Evolutionary conservation across 805 yeast genomes (phyloP), one percentile per base, ranked within the genome.

Genomic region (Suhomyces sp.): DNA sequence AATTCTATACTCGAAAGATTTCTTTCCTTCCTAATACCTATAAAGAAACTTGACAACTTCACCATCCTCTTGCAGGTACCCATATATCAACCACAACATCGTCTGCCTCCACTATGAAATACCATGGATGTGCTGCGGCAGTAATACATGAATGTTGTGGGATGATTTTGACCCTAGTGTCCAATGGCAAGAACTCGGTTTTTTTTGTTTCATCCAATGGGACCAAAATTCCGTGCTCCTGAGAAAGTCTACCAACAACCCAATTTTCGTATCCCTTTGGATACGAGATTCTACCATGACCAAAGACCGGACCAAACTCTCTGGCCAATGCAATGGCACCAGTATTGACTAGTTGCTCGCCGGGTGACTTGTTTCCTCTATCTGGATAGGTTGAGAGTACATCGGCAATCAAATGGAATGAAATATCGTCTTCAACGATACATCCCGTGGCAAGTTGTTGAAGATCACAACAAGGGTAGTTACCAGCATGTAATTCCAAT

Each of bases 401-500:
- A 18, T 52, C 55, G 5, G 51, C 55, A 14, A 50, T 28, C 12
- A 50, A 29, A 3, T 35, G 32, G n/a, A 50, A 32, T 3, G 56
- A 46, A 8, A 49, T 44, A 16, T 49, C 33, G 4, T 40, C 42
- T 12, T 39, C 44, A 4, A 15, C 18, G 9, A 49, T 47, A 44
- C 83, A 76, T 0, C 76, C 76, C 0, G 93, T 85, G 9, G 85
- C 73, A n/a, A 79, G 68, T 53, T 85, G 93, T 53, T 85, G 95
- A 35, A 83, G 59, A 52, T 85, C 95, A 49, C 83, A 77, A 50
- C 79, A 72, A 3, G 81, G 72, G 50, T 81, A 84, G 52, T 84
- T 83, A 9, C 95, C 95, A n/a, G 91, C 90, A 53, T 84, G 95
- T 12, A 84, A 53, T 51, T 84, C 93, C 25, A 84, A 58, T 1